Evolutionary conservation across 495 filamentous ascomycete genomes (phyloP).

Genomic region (Neurospora sp.): DNA sequence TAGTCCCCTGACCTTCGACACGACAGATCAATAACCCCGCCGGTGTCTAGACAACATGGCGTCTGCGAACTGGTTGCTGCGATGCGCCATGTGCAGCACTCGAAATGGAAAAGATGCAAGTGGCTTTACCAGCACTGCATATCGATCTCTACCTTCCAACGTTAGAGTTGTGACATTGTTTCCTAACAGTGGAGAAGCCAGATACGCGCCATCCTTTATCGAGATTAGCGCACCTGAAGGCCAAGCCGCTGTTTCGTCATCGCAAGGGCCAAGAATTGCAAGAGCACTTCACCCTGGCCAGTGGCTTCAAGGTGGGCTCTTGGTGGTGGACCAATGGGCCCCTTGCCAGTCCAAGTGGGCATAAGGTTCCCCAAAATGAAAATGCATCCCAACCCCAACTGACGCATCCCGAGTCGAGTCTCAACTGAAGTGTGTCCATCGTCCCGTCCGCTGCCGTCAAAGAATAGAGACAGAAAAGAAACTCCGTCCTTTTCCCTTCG

Average conservation of each 20-base stretch:
- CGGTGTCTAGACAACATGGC: not conserved
- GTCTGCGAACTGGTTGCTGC: not conserved
- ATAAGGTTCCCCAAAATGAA: not conserved
- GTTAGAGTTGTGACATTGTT: not conserved
- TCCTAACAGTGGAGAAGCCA: not conserved
- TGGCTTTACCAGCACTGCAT: not conserved
- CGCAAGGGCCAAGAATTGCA: not conserved
- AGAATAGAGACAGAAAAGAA: not conserved
- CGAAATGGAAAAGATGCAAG: not conserved
- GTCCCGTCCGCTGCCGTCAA: not conserved
- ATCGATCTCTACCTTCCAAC: not conserved
- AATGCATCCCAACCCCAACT: not conserved
- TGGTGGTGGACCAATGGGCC: not conserved
- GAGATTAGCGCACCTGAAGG: not conserved
- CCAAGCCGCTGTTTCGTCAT: not conserved
- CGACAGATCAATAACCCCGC: not conserved
- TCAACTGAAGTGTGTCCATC: not conserved
- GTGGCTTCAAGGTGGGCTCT: not conserved
- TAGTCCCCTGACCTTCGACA: not conserved
- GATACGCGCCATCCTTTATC: not conserved
- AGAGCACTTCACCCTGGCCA: not conserved
- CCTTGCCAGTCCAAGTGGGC: not conserved
- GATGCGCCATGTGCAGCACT: not conserved
- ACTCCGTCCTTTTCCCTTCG: conserved; percentile 2
- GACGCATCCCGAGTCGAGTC: not conserved